Percentiles rank a stretch among this genome's conserved stretches.
Conservation (phyloP, 2,329 filamentous ascomycete genomes). For the Camptophora hylomeconis region DNA sequence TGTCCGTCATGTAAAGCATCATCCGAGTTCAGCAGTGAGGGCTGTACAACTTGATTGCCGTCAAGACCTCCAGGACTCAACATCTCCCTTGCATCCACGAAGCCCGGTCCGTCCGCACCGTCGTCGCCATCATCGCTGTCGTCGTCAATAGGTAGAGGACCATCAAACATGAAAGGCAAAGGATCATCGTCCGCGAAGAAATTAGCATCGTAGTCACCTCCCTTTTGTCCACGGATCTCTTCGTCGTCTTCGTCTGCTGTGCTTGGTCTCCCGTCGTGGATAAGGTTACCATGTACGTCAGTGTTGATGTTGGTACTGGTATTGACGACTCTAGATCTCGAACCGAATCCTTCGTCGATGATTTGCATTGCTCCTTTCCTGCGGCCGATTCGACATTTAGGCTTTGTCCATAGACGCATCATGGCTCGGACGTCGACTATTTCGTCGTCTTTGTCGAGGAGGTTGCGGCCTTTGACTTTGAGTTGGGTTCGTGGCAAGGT, state of each 20-base stretch:
- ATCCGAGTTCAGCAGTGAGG: too few species aligned
- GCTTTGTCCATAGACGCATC: constrained; percentile 83
- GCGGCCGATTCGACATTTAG: constrained; percentile 69
- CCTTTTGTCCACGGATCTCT: constrained; percentile 32
- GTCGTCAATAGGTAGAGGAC: constrained; percentile 31
- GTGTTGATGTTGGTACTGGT: constrained; percentile 3
- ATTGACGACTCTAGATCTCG: constrained; percentile 46
- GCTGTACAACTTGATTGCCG: constrained; percentile 7
- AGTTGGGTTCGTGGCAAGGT: constrained; percentile 85
- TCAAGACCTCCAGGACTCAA: constrained; percentile 26
- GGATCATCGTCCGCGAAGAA: constrained; percentile 74
- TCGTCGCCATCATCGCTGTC: constrained; percentile 29
- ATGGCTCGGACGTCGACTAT: constrained; percentile 93
- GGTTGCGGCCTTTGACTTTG: constrained; percentile 84
- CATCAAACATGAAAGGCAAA: constrained; percentile 28
- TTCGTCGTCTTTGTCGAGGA: constrained; percentile 83
- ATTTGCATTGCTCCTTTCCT: constrained; percentile 55
- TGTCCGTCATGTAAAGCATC: constrained; percentile 7
- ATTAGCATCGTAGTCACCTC: constrained; percentile 86
- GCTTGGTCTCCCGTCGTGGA: constrained; percentile 23
- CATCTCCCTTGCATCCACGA: constrained; percentile 37
- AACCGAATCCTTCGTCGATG: constrained; percentile 95
- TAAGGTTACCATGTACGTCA: too few species aligned
- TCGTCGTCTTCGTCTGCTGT: constrained; percentile 48
- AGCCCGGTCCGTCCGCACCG: constrained; percentile 22